Base-by-base conservation (phyloP, 2,329 filamentous ascomycete genomes). In the Gremmenia infestans region DNA sequence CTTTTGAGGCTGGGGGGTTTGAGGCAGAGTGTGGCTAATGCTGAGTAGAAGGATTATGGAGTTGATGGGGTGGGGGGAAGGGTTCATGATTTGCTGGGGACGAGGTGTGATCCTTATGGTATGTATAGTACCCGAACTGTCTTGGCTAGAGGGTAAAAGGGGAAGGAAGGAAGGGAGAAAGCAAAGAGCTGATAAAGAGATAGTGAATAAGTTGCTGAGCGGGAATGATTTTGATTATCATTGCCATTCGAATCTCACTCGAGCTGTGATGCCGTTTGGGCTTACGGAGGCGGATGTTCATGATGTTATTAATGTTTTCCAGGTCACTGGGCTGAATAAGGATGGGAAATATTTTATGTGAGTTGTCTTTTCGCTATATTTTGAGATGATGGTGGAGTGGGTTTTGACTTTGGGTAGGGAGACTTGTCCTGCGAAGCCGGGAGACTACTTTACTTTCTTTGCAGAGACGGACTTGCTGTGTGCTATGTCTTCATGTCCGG, bases 291-390 rank as follows among this genome's bases (percentile, higher is more conserved):
- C 76, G 32, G 89, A 94, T 67, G 83, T 94, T 1, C 90, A 95
- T 66, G 89, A 95, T 69, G 89, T 95, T 0, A 78, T 95, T 53
- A 95, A 95, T 66, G 77, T 95, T 3, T 94, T 95, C 68, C 90
- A 95, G 70, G 88, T 92, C 6, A 94, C 90, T 0, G 89, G 89
- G 0, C 69, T 94, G 48, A 86, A 94, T 65, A 76, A 81, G 52
- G 67, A 86, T 57, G 89, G 88, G 0, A 80, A 83, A 52, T 93
- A 92, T 63, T 92, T 89, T 58, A 95, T 95, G 79, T 65, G 43
- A 52, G 56, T 57, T 28, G 3, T 39, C 8, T 23, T 43, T 39
- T 19, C 23, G 22, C 6, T 23, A 4, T 19, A 19, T 12, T 22
- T 4, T 4, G 42, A 23, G 28, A 32, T 32, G 28, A 32, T 32